Conservation (phyloP, 345 rosid species). For the Syzygium grande region DNA sequence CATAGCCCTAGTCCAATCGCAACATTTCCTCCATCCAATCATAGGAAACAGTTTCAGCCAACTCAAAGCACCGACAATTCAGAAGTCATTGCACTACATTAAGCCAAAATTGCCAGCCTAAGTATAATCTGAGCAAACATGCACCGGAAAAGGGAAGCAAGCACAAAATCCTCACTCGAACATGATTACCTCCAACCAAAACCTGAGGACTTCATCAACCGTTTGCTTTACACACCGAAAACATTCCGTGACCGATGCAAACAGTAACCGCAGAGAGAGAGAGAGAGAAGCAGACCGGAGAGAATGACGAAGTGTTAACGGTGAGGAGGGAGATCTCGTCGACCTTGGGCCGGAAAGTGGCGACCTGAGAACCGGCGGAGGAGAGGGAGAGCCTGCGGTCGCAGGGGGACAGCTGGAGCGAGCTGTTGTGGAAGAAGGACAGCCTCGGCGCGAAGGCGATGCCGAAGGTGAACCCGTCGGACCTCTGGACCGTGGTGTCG, state of each 20-base stretch:
- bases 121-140: not conserved
- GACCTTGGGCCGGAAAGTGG: slow-evolving; percentile 84
- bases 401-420: slow-evolving; percentile 71
- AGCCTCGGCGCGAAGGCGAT: slow-evolving; percentile 58
- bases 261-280: not conserved
- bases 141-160: not conserved
- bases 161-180: not conserved
- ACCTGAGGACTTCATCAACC: not conserved
- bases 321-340: slow-evolving; percentile 98
- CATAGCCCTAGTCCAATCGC: not conserved
- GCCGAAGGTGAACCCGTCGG: slow-evolving; percentile 83
- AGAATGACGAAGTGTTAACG: slow-evolving; percentile 65
- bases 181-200: not conserved
- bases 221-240: not conserved
- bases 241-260: not conserved
- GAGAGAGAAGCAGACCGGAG: slow-evolving; percentile 33
- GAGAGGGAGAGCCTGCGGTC: slow-evolving; percentile 60
- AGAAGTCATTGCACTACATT: not conserved
- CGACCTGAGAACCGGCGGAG: slow-evolving; percentile 44
- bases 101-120: not conserved
- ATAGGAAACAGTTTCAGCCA: not conserved
- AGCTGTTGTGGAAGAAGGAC: slow-evolving; percentile 33
- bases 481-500: slow-evolving; percentile 57
- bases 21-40: not conserved
- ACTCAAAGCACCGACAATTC: not conserved